Evolutionary conservation across 768 basidiomycete genomes (phyloP), one percentile per base, ranked within the genome.

Genomic region (Macrolepiota albuminosa): DNA sequence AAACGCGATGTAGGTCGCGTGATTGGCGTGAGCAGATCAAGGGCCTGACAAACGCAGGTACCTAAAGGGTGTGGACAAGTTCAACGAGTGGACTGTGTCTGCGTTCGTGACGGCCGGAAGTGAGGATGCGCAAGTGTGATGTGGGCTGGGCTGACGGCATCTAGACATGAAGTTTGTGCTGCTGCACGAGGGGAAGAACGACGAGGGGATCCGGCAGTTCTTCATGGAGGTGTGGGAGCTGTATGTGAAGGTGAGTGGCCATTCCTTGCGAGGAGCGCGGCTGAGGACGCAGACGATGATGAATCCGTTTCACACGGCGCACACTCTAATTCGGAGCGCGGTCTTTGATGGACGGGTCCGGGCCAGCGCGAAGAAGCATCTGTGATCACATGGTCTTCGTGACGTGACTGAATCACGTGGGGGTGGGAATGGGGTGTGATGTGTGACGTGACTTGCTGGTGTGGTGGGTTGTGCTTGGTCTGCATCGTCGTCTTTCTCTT

Each of bases 61-160:
- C 73, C 80, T 98, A 58, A 96, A 95, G 70, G 84, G 87, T 18
- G 87, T 98, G 60, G 97, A 99, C 81, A 93, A 89, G 76, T 97
- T 98, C 76, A 98, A 98, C 69, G 97, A 98, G 71, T 99, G 97
- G 97, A 95, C 87, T 3, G 87, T 98, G 21, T 98, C 97, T 16
- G 94, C 92, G 34, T 98, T 98, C 75, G 79, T 98, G 21, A 98
- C 97, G 0, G 88, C 95, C 1, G 92, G 90, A 62, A 97, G 96
- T 98, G 75, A 78, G 94, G 66, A 50, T n/a, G 58, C 24, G 6
- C 31, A 34, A 58, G 57, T 24, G 53, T 13, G 34, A 24, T 43
- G 37, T 33, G 42, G 46, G 26, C 59, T 60, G 67, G 68, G 70
- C 63, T 70, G 53, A 63, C 21, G 47, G 8, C 39, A 40, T 51